Evolutionary conservation across 2,329 filamentous ascomycete species (phyloP), one percentile per base, ranked within the genome.

Genomic region (Sporothrix brunneoviolacea): DNA sequence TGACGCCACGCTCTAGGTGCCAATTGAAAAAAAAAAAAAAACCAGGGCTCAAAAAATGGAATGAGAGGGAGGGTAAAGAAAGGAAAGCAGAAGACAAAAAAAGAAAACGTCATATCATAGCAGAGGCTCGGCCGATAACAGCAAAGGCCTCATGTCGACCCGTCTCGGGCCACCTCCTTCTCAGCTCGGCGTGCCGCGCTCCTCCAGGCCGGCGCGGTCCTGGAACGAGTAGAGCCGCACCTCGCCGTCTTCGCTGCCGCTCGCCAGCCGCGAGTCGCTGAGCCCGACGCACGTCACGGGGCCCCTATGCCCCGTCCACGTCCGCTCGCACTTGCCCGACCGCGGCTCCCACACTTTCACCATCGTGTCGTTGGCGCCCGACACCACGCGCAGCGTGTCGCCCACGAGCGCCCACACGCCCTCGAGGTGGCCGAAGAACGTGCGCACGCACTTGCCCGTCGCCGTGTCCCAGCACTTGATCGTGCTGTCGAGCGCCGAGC

Each of bases 341-440:
- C 90, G 75, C 15, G 91, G 87, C 68, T 97, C 91, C 93, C 93
- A 98, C 28, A 79, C 82, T 71, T 97, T 97, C 60, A 95, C 87
- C 82, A 91, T 94, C 37, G 88, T 84, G 68, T 98, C 93, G 65
- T 97, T 90, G 10, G 88, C 87, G 1, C 91, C 91, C 16, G 86
- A 89, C 13, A 97, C 89, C 15, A 95, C 82, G 10, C 93, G 82
- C 50, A 59, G 53, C 18, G 57, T 55, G 38, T 59, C 18, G 44
- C 58, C 58, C 22, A 54, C 58, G 3, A 98, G 75, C 6, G 88
- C 86, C 93, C 93, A 98, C 18, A 98, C 86, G 28, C 93, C 93
- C 66, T 98, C 93, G 19, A 98, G 80, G 62, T 98, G 93, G 0
- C 93, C 93, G 64, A 97, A 98, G 73, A 96, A 95, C 28, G 89